A percentile compares a stretch with the other conserved stretches of the same genome.
Conservation (phyloP, 2,329 filamentous ascomycete species). For the Colletotrichum sp. region DNA sequence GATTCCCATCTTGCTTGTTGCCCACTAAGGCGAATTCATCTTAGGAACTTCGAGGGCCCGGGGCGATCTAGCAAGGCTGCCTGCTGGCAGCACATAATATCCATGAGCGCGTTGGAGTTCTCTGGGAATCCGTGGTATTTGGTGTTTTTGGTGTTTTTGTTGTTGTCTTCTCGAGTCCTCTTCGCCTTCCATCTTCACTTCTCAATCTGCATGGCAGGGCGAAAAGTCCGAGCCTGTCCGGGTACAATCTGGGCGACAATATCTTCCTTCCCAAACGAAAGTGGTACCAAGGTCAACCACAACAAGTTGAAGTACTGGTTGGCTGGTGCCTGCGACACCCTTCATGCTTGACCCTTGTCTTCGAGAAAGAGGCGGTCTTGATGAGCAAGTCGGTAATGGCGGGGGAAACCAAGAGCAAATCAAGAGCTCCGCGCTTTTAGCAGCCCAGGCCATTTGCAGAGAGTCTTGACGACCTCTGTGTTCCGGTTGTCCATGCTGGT, state of each 20-base stretch:
- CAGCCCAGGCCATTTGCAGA: neutral
- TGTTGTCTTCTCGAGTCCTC: neutral
- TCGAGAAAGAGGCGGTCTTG: neutral
- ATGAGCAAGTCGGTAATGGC: neutral
- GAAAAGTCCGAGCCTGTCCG: neutral
- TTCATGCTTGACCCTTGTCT: neutral
- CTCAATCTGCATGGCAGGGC: neutral
- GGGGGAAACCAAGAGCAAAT: neutral
- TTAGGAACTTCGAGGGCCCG: neutral
- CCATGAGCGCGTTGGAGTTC: neutral
- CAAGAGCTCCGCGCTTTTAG: neutral
- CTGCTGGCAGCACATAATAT: neutral
- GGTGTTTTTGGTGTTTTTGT: neutral
- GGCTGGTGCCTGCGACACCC: neutral
- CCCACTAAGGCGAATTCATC: neutral
- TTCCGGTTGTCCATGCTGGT: neutral
- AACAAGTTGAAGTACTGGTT: neutral
- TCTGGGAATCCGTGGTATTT: neutral
- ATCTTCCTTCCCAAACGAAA: neutral
- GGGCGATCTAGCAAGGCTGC: neutral
- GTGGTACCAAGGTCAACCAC: neutral
- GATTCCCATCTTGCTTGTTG: neutral
- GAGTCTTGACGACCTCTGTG: neutral
- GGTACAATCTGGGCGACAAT: neutral
- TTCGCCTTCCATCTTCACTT: neutral